phyloP scores from a whole-genome alignment of 768 basidiomycete genomes.

The Lentinula lateritia region DNA sequence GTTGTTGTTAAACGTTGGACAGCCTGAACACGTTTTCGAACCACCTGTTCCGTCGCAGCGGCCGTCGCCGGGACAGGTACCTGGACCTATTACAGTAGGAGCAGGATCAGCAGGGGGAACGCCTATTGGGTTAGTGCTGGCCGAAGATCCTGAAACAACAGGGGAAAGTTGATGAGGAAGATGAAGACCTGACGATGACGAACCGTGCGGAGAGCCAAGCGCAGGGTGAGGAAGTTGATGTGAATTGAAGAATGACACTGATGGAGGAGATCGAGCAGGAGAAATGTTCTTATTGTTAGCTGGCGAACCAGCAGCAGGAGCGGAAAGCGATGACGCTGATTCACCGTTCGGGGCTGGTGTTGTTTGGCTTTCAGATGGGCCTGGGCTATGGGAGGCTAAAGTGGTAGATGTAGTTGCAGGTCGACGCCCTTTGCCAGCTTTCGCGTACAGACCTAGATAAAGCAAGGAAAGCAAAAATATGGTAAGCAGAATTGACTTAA shows the following conservation, averaged over 20 bases:
- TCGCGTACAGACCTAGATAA: neutral
- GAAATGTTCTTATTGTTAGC: neutral
- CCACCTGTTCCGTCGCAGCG: conserved; percentile 98
- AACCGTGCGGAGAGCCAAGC: neutral
- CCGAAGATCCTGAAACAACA: neutral
- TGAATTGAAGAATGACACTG: neutral
- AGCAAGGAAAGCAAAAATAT: neutral
- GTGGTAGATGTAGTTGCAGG: neutral
- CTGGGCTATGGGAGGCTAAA: neutral
- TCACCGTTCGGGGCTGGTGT: neutral
- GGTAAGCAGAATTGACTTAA: neutral
- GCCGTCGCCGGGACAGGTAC: conserved; percentile 98
- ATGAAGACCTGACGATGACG: neutral
- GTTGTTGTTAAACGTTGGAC: conserved; percentile 94
- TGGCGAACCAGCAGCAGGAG: neutral
- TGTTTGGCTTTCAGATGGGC: neutral
- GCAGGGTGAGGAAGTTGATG: neutral
- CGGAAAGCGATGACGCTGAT: neutral
- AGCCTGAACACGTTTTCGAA: conserved; percentile 87
- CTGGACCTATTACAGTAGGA: conserved; percentile 21
- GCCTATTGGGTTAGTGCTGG: conserved; percentile 34
- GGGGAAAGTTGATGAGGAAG: neutral
- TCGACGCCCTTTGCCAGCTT: conserved; percentile 7
- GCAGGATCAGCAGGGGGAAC: conserved; percentile 10
- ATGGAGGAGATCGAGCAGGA: neutral